Evolutionary conservation across 202 grass and related monocot genomes (phyloP), one percentile per base, ranked within the genome.

Genomic region (Schoenoplectus triqueter): DNA sequence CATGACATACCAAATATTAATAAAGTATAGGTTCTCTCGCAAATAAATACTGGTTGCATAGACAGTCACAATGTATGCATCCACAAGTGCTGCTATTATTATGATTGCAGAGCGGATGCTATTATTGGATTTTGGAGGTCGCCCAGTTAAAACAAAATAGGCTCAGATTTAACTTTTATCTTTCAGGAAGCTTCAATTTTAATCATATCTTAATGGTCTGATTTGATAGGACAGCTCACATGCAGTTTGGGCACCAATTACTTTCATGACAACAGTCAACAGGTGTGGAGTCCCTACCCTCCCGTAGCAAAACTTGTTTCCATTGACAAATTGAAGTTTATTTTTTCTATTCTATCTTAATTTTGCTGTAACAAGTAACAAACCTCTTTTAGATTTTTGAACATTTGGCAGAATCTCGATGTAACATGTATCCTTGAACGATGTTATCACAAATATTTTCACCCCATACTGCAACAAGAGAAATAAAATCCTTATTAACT

Each of bases 361-460:
- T 60, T 78, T 60, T 78, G 13, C 14, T 60, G 13, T 42, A 9
- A 31, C 15, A 68, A 82, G 6, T 31, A 44, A 63, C 78, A 76
- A 86, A 93, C 88, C 91, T 93, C 91, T 84, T 46, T 88, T 93
- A 66, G 91, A 90, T 84, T 93, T 93, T 80, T 88, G 69, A 88
- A 67, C 50, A 39, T 86, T 88, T 39, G 86, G 91, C 57, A 87
- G 69, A 86, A 90, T 93, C 86, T 93, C 88, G 45, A 93, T 93
- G 78, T 93, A 93, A 81, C 91, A 90, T 15, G 91, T 93, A 82
- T 93, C 88, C 87, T 88, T 89, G 86, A 93, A 93, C 7, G 91
- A 93, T 85, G 88, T 93, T 83, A 93, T 93, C 59, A 93, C 88
- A 85, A 93, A 90, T 88, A 93, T 90, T 89, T 93, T 93, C 69